A percentile compares a stretch with the other conserved stretches of the same genome.
phyloP scores from a whole-genome alignment of 192 early-diverging fungal species.

The Coemansia reversa region DNA sequence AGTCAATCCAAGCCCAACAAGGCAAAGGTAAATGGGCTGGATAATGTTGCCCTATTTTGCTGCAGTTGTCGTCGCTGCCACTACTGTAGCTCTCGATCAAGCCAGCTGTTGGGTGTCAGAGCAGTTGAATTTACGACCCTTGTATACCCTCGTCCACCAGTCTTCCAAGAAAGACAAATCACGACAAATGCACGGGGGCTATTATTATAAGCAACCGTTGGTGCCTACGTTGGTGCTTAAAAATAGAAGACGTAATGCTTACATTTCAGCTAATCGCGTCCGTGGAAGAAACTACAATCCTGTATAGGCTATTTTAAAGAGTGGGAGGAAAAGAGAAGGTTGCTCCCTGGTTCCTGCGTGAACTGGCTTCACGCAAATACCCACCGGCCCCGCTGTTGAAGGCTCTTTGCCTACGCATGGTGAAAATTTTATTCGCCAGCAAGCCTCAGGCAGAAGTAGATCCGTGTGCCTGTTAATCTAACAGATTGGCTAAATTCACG shows the following conservation, averaged over 20 bases:
- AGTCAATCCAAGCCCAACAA: too few species aligned
- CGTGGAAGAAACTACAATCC: slow-evolving; percentile 39
- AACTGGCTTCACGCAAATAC: slow-evolving; percentile 5
- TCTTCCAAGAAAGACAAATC: too few species aligned
- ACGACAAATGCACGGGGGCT: too few species aligned
- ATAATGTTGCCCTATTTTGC: neutral
- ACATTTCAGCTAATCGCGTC: slow-evolving; percentile 41
- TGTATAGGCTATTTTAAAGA: slow-evolving; percentile 30
- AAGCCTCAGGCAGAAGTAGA: neutral
- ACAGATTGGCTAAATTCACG: too few species aligned
- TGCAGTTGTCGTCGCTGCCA: neutral
- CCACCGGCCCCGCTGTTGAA: neutral
- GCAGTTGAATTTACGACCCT: too few species aligned
- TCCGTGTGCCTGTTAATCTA: too few species aligned
- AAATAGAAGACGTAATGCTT: slow-evolving; percentile 9
- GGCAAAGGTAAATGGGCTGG: neutral
- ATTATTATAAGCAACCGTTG: neutral
- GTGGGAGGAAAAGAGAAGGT: slow-evolving; percentile 40
- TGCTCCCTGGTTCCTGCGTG: slow-evolving; percentile 6
- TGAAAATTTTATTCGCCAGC: slow-evolving; percentile 13
- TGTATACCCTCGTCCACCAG: too few species aligned
- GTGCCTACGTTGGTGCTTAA: neutral
- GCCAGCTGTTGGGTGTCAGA: too few species aligned
- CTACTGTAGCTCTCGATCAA: too few species aligned
- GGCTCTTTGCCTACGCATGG: neutral